Evolutionary conservation across 345 rosid genomes (phyloP).

Genomic region (Arabidopsis arenosa): DNA sequence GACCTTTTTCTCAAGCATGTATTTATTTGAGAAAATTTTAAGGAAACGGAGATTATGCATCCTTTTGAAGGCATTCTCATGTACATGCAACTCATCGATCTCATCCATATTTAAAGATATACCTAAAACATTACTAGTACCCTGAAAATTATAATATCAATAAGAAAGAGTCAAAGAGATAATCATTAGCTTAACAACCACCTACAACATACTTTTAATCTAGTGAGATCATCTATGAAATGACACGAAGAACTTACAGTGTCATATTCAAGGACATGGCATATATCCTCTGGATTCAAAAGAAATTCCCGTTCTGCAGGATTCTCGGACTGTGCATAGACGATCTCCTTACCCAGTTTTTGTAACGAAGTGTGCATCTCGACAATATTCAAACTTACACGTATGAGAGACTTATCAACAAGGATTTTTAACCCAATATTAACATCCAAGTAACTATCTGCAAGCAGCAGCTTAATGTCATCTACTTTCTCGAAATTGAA

Average conservation of each 20-base stretch:
- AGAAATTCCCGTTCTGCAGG: no score
- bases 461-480: conserved; percentile 1
- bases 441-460: conserved; percentile 1
- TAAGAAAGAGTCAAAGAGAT: no score
- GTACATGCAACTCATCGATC: not conserved
- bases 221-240: no score
- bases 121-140: conserved; percentile 27
- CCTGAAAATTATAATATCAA: conserved; percentile 4
- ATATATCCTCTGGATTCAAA: no score
- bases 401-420: no score
- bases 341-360: no score
- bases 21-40: not conserved
- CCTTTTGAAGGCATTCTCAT: not conserved
- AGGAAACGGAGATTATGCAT: conserved; percentile 39
- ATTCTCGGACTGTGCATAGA: no score
- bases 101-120: conserved; percentile 10
- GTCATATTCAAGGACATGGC: no score
- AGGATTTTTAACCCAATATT: not conserved
- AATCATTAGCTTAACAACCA: no score
- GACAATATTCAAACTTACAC: no score
- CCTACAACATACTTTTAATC: rapidly evolving
- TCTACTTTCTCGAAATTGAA: not conserved
- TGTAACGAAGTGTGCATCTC: no score
- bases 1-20: rapidly evolving
- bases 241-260: no score